Base-by-base conservation (phyloP, 805 yeast genomes). In the Barnettozyma californica region DNA sequence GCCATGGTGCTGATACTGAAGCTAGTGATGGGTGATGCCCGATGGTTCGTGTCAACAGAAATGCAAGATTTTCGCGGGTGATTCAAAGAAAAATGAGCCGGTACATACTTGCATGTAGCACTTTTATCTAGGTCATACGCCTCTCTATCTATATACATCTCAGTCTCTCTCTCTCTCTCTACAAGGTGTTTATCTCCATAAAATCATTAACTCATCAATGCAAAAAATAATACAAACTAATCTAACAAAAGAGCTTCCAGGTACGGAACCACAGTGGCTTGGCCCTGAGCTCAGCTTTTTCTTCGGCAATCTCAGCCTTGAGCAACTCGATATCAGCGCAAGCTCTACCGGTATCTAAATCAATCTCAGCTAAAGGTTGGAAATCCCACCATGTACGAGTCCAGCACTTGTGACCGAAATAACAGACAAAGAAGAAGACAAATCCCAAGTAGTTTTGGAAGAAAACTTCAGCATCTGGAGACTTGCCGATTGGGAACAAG, bases 301-400 rank as follows among this genome's bases (percentile, higher is more conserved):
- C 85, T 63, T 79, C 85, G 8, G 71, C 74, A 45, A 81, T 63
- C 60, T 81, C 84, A 60, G 76, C 82, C 53, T 67, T 71, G 48
- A 82, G 61, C 43, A 77, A 64, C 34, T 81, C 86, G 51, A 80
- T 55, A 58, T 83, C 87, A 21, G 75, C 55, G 40, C 76, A 79
- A 54, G 84, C 74, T 63, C 86, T 76, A 46, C 90, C 90, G 43
- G 79, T 70, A 58, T 78, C 84, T 38, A 83, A 61, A 55, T 81
- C 86, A 56, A 83, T 76, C 31, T 78, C 76, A 40, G 63, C 56
- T 31, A 77, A 69, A 42, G 70, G 69, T 49, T 75, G 63, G 57
- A 71, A 73, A 16, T 69, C 60, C 27, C 60, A 57, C 67, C 72
- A 70, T 55, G 69, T 69, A 52, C 69, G 68, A 39, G 63, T 64